Conservation (phyloP, 2,329 filamentous ascomycete genomes). For the Cryphonectria carpinicola region DNA sequence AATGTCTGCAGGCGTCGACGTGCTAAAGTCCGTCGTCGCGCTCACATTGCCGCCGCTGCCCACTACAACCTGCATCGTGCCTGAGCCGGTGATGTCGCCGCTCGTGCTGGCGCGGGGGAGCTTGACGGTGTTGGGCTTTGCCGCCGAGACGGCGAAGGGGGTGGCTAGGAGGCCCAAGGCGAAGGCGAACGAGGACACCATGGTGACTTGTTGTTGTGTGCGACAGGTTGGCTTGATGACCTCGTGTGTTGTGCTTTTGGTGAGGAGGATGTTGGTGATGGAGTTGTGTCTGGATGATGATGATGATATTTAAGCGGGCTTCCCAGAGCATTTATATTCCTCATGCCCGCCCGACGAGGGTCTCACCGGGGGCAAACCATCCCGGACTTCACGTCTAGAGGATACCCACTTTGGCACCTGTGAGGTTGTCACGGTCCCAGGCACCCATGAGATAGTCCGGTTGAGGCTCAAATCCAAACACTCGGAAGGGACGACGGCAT, state of each 20-base stretch:
- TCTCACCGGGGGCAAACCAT: neutral
- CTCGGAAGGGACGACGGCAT: neutral
- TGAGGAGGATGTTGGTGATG: neutral
- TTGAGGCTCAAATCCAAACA: neutral
- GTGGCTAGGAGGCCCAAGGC: constrained; percentile 2
- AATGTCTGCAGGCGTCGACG: constrained; percentile 8
- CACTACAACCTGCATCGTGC: constrained; percentile 20
- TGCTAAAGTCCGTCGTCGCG: constrained; percentile 9
- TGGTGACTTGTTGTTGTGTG: constrained; percentile 4
- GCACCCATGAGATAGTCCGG: neutral
- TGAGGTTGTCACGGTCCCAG: neutral
- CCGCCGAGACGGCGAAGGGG: constrained; percentile 6
- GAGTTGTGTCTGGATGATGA: neutral
- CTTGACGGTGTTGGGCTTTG: neutral
- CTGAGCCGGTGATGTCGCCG: constrained; percentile 10
- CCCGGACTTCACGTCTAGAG: neutral
- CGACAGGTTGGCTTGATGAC: neutral
- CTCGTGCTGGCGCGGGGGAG: neutral
- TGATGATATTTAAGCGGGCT: neutral
- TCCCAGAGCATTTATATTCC: neutral
- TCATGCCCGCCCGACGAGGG: neutral
- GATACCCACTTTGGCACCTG: neutral
- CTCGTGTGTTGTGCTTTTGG: neutral
- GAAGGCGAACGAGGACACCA: constrained; percentile 14
- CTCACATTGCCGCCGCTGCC: constrained; percentile 17